A percentile compares a stretch with the other conserved stretches of the same genome.
phyloP scores from a whole-genome alignment of 2,329 filamentous ascomycete genomes.

The Fusarium pininemorale region DNA sequence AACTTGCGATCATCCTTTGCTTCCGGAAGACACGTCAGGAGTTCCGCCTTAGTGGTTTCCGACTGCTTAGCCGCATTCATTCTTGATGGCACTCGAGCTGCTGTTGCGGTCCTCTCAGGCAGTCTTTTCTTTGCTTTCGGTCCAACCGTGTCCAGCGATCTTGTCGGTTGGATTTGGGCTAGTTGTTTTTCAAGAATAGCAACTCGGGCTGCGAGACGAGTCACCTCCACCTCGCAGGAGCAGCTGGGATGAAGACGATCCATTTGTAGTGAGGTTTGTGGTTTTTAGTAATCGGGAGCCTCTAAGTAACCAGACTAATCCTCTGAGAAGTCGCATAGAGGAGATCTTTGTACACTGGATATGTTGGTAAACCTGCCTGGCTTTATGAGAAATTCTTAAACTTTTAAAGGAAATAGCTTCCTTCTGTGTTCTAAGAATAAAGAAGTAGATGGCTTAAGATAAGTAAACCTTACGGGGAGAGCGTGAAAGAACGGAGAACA shows the following conservation, averaged over 20 bases:
- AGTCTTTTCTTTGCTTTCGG: no score
- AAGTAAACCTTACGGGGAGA: neutral
- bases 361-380: no score
- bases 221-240: accelerated
- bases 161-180: accelerated
- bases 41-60: neutral
- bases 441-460: accelerated
- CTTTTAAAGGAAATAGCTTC: accelerated
- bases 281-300: neutral
- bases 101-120: no score
- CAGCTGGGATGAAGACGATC: no score
- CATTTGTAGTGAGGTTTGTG: neutral
- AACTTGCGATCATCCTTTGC: neutral
- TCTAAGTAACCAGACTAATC: neutral
- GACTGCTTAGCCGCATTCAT: neutral
- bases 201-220: neutral
- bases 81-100: no score
- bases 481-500: neutral
- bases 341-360: accelerated
- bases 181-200: neutral
- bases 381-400: accelerated
- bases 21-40: neutral
- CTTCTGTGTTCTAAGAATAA: neutral
- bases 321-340: neutral
- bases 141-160: accelerated